phyloP scores from a whole-genome alignment of 306 rosid genomes.

The Prunus davidiana region DNA sequence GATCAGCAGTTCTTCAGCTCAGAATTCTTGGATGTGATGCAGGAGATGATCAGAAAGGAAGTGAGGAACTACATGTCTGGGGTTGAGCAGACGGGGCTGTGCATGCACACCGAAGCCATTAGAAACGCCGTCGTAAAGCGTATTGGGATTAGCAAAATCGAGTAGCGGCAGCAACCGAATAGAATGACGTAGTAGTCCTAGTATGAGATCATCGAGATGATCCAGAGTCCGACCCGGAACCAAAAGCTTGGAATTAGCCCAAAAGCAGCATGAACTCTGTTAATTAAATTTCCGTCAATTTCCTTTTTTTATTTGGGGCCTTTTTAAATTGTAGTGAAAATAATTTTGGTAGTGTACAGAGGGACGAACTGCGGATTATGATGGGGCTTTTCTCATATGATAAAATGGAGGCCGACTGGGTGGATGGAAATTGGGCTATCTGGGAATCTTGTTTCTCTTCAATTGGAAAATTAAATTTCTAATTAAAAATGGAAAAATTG shows the following conservation, averaged over 20 bases:
- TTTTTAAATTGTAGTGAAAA: constrained; percentile 30
- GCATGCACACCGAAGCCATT: constrained; percentile 53
- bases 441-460: neutral
- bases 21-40: constrained; percentile 66
- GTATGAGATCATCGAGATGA: constrained; percentile 7
- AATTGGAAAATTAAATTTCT: neutral
- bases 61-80: constrained; percentile 78
- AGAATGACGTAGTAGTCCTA: neutral
- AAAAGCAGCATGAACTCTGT: constrained; percentile 5
- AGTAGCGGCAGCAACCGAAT: constrained; percentile 22
- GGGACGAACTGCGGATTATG: constrained; percentile 16
- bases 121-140: constrained; percentile 57
- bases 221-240: constrained; percentile 4
- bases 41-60: constrained; percentile 77
- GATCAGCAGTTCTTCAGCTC: constrained; percentile 58
- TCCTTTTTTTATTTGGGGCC: neutral
- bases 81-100: constrained; percentile 52
- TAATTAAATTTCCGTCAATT: constrained; percentile 15
- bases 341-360: constrained; percentile 52
- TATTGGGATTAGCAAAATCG: constrained; percentile 53
- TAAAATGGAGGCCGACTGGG: neutral
- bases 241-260: neutral
- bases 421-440: neutral
- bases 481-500: neutral
- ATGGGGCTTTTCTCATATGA: neutral